Evolutionary conservation across 2,329 filamentous ascomycete genomes (phyloP), one percentile per base, ranked within the genome.

Genomic region (Stenocarpella maydis): DNA sequence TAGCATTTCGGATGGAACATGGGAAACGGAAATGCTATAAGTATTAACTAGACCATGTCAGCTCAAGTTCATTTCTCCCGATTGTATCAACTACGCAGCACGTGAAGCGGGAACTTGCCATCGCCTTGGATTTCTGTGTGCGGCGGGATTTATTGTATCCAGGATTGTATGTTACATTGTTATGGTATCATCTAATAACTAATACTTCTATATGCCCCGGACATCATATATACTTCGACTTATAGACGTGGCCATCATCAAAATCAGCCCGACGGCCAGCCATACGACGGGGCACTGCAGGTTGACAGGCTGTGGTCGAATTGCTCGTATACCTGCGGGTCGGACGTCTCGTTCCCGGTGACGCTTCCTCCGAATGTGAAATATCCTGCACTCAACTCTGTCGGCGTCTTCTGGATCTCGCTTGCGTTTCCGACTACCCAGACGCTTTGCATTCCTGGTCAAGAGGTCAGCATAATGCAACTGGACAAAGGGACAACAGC

Each of bases 341-440:
- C n/a, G 9, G 4, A 10, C 7, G 43, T 63, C 4, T 12, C 72
- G 58, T 81, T 85, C 2, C 84, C 84, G 54, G 83, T 84, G 0
- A 82, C 84, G 37, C 75, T 80, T 0, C 84, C 83, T 0, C 83
- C 84, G 67, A 80, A 86, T 0, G 76, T 72, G 4, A 85, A 69
- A 66, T 86, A 86, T 0, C 81, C 82, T 9, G 71, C 71, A 14
- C 80, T 76, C 60, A 81, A 78, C 0, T 78, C 78, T 12, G 76
- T 60, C 10, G 79, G 79, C 15, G 81, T 78, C 58, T 77, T 74
- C 24, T 75, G 71, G 67, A 83, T 81, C 43, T 82, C 75, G 4
- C 73, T 70, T 3, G 80, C 79, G 67, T 80, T 75, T 24, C 81
- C 81, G 45, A 82, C 79, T 2, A 82, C 79, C 79, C 80, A 82